Base-by-base conservation (phyloP, 202 grass and related monocot species). In the Elaeis oleifera region DNA sequence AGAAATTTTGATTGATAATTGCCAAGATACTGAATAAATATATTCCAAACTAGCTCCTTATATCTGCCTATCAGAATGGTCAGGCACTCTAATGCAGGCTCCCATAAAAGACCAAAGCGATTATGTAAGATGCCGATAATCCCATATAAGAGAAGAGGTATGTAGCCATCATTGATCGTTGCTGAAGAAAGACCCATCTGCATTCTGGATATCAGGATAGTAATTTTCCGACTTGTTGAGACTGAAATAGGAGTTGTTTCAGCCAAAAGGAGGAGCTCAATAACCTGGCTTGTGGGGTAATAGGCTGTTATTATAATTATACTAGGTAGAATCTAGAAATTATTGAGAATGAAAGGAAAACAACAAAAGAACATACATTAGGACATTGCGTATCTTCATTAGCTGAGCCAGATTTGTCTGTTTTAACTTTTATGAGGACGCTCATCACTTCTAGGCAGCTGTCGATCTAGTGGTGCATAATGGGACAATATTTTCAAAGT, bases 41-140 rank as follows among this genome's bases (percentile, higher is more conserved):
- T 78, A 71, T 69, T 75, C 92, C 92, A 96, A 0, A 84, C 74
- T 70, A 85, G 74, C 53, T 91, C 87, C 70, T 85, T 91, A 65
- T 90, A 71, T 77, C 81, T 83, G 56, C 64, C 74, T 65, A 96
- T 71, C 61, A 96, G 81, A 63, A 83, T 57, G 74, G 79, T 58
- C 67, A 96, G 81, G 51, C 87, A 88, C 71, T 81, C 84, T 23
- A 89, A 44, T 59, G 81, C 72, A 61, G 87, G 76, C 67, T 86
- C 70, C 92, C 92, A 96, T 50, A 96, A 71, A 69, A 81, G 76
- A 71, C 84, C 83, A 76, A 91, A 91, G 71, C 92, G 84, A 78
- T 91, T 96, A 65, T 88, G 72, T 23, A 96, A 76, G 22, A 89
- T 80, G 61, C 92, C 92, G 71, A 91, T 66, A 68, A 90, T 71